Conservation (phyloP, 345 rosid genomes). For the Microcos paniculata region DNA sequence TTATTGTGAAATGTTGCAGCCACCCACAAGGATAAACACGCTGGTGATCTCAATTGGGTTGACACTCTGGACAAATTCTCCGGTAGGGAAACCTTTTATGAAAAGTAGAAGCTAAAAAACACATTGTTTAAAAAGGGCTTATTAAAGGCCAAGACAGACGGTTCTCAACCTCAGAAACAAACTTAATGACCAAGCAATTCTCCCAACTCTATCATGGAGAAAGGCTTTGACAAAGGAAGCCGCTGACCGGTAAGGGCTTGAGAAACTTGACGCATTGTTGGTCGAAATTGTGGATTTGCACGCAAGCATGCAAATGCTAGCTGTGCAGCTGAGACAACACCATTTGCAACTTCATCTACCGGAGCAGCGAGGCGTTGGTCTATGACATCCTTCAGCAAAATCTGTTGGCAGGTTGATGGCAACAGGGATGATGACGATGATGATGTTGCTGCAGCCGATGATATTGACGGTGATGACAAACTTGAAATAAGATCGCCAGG, state of each 20-base stretch:
- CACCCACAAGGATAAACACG: too few species aligned
- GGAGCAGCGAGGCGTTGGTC: not conserved
- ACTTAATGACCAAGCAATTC: not conserved
- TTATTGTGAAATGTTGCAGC: too few species aligned
- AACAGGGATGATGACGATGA: not conserved
- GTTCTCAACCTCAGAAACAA: not conserved
- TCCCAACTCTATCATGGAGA: not conserved
- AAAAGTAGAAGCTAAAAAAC: too few species aligned
- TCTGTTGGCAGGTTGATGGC: not conserved
- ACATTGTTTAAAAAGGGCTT: too few species aligned
- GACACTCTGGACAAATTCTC: too few species aligned
- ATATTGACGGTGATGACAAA: not conserved
- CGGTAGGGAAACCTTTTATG: too few species aligned
- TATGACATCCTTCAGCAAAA: not conserved
- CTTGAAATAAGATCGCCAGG: not conserved
- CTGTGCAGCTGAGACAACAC: not conserved
- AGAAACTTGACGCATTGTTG: slow-evolving; percentile 12
- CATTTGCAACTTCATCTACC: not conserved
- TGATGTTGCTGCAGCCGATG: too few species aligned
- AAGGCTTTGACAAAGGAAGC: not conserved
- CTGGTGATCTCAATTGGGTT: too few species aligned
- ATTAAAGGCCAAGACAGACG: too few species aligned
- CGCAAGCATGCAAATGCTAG: slow-evolving; percentile 11
- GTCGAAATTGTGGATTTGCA: not conserved
- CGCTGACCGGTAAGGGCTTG: not conserved